A percentile compares a stretch with the other conserved stretches of the same genome.
Conservation (phyloP, 1,139 yeast genomes). For the Saccharomyces hybrid region DNA sequence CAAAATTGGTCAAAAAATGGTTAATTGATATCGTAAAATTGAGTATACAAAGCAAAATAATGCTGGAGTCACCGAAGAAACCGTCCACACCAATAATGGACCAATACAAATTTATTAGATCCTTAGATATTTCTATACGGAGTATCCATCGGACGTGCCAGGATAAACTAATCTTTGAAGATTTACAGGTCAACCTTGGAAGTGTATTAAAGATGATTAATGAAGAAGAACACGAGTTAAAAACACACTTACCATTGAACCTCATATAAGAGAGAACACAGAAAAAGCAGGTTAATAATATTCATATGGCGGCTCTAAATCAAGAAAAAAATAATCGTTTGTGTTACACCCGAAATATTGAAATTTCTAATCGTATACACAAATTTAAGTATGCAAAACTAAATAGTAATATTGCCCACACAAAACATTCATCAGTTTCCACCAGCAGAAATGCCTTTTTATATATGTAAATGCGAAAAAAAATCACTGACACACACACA, state of each 20-base stretch:
- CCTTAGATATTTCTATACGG: constrained; percentile 19
- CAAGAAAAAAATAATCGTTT: neutral
- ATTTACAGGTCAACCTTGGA: constrained; percentile 11
- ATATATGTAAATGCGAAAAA: neutral
- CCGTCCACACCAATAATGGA: constrained; percentile 8
- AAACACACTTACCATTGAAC: constrained; percentile 22
- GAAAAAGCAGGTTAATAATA: neutral
- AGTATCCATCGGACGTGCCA: constrained; percentile 13
- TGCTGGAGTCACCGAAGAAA: constrained; percentile 7
- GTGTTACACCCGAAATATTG: neutral
- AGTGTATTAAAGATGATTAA: constrained; percentile 14
- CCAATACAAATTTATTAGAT: constrained; percentile 23
- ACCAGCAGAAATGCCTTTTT: neutral
- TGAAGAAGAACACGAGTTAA: constrained; percentile 21
- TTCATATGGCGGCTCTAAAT: neutral
- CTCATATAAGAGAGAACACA: constrained; percentile 10
- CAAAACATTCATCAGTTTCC: neutral
- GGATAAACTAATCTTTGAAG: constrained; percentile 5
- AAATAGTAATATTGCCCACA: neutral
- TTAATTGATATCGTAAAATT: constrained; percentile 20
- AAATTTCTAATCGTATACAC: neutral
- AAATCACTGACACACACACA: neutral
- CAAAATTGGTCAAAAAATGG: constrained; percentile 10
- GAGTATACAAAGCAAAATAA: constrained; percentile 21
- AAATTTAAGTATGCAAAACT: neutral